Evolutionary conservation across 140 eudicot species (phyloP), one percentile per base, ranked within the genome.

Genomic region (Bidens hawaiensis): DNA sequence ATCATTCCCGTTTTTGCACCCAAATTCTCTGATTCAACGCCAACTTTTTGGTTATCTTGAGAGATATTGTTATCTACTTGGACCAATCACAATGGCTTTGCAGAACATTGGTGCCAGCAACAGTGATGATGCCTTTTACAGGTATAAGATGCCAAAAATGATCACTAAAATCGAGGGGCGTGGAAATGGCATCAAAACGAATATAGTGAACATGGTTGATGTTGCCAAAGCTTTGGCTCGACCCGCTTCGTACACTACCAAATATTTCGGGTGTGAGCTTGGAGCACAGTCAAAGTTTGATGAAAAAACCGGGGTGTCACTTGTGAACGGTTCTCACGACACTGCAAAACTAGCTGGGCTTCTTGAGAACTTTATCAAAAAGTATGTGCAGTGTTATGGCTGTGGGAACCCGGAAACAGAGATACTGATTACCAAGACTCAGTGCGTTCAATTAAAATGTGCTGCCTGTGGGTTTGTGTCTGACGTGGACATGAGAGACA

Each of bases 401-500:
- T 93, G 96, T 73, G 87, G 96, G 16, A 93, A 93, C 62, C 99
- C 99, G 6, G 99, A 93, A 24, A 88, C 99, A 0, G 95, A 93
- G 55, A 38, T 93, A 12, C 41, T 88, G 25, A 88, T 88, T n/a
- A 82, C 98, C 0, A 93, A 93, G 52, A 76, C 83, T 16, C 96
- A 93, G 67, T 87, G 88, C 96, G 74, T 93, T 26, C 84, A 82
- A 31, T 72, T 93, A 18, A 93, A 93, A 48, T 93, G 99, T 70
- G 94, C 89, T 24, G 96, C 96, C 0, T 93, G 99, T 75, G 99
- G 99, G 4, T 83, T 82, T 58, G 61, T 85, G 33, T 93, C 99
- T 8, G 99, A 93, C 48, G 96, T 93, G 68, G 96, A 93, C 62
- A 93, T 93, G 99, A 82, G 95, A 77, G 99, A 93, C 75, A 93